Evolutionary conservation across 1,284 basidiomycete genomes (phyloP).

Genomic region (Sanguinoderma infundibulare): DNA sequence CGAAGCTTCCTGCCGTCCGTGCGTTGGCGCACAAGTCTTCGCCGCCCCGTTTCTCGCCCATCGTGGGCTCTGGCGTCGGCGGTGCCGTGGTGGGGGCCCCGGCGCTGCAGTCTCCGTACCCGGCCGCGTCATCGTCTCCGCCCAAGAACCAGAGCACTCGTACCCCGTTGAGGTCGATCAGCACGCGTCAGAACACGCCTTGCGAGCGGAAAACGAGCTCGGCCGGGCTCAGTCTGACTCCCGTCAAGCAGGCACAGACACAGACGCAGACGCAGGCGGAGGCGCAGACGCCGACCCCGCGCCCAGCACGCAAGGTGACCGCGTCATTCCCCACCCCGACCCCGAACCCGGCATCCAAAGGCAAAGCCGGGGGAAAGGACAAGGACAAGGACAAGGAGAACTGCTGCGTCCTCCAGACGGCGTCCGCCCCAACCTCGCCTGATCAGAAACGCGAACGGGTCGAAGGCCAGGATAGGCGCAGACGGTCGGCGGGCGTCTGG

Average conservation of each 20-base stretch:
- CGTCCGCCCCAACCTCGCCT: slow-evolving; percentile 2
- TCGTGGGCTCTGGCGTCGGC: slow-evolving; percentile 10
- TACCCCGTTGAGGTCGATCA: slow-evolving; percentile 26
- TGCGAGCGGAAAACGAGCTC: slow-evolving; percentile 19
- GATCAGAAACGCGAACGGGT: slow-evolving; percentile 15
- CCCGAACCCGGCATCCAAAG: not conserved
- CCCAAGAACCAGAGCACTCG: slow-evolving; percentile 17
- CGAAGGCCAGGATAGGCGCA: not conserved
- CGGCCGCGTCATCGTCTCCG: not conserved
- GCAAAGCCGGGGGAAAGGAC: not conserved
- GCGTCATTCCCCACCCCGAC: not conserved
- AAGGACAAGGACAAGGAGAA: not conserved
- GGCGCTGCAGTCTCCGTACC: slow-evolving; percentile 14
- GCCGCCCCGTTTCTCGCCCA: not conserved
- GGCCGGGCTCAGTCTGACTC: slow-evolving; percentile 11
- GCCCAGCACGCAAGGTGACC: not conserved
- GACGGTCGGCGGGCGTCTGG: slow-evolving; percentile 10
- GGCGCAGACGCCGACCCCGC: too few species aligned
- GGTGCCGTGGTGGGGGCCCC: slow-evolving; percentile 20
- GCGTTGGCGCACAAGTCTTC: slow-evolving; percentile 19
- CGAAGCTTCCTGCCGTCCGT: slow-evolving; percentile 36
- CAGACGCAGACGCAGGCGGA: too few species aligned
- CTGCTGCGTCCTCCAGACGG: slow-evolving; percentile 7
- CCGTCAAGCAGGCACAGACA: slow-evolving; percentile 12
- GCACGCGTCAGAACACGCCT: slow-evolving; percentile 29